Base-by-base conservation (phyloP, 2,329 filamentous ascomycete species). In the Bipolaris victoriae region DNA sequence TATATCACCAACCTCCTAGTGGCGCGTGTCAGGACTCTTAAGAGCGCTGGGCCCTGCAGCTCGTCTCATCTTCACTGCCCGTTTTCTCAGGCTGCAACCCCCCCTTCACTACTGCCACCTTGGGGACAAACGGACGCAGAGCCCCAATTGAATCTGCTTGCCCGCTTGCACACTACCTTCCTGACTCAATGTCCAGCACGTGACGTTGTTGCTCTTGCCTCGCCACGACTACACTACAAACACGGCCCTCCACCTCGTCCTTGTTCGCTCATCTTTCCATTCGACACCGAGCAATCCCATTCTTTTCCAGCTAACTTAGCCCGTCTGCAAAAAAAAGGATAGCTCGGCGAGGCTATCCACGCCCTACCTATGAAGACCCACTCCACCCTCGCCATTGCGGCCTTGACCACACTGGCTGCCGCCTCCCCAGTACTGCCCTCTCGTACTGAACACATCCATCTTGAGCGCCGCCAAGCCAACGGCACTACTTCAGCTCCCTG, bases 401-500 rank as follows among this genome's bases (percentile, higher is more conserved):
- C 65, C 52, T 55, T 74, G 33, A 50, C 54, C 44, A 58, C 65
- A 15, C 53, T 72, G 31, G 63, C 58, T 47, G 53, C 51, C 45
- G 63, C 72, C 40, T 72, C 70, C 15, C 72, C 72, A 5, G 57
- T 72, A 47, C 16, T 53, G 33, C 52, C 65, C 50, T 47, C 66
- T 31, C 55, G 53, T 13, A 65, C 63, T n/a, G 50, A 50, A 15
- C 49, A 49, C 15, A 31, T 68, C 44, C 46, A 63, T 29, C 37
- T 60, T 4, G 31, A 45, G 18, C 50, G 37, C 40, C 69, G 71
- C 24, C 69, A 73, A 55, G 60, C 56, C 51, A 62, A 66, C 53
- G 58, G 58, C 57, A 69, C 67, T 36, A 48, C 67, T 37, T 61
- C 62, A 22, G 59, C 65, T 29, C 62, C 70, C 24, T 76, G 73